A percentile compares a stretch with the other conserved stretches of the same genome.
Conservation (phyloP, 75 land plant genomes). For the Ceratopteris richardii region DNA sequence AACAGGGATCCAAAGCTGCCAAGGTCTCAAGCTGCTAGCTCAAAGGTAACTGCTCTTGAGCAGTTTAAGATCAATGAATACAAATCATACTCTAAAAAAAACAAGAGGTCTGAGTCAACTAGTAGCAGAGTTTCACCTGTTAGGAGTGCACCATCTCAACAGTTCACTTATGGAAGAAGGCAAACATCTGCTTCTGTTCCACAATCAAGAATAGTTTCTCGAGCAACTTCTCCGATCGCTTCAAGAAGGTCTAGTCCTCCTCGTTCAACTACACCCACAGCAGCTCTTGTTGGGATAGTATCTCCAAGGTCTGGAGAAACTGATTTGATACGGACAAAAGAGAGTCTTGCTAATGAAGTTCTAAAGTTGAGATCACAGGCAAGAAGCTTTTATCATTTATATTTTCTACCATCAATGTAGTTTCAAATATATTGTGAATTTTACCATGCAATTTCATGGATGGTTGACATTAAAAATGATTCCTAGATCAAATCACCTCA, state of each 20-base stretch:
- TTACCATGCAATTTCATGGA: too few species aligned
- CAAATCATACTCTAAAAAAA: conserved; percentile 37
- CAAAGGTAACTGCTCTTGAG: conserved; percentile 53
- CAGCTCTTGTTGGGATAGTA: conserved; percentile 24
- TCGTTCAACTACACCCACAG: conserved; percentile 39
- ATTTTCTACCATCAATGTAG: too few species aligned
- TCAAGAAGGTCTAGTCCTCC: conserved; percentile 59
- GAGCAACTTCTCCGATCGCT: conserved; percentile 50
- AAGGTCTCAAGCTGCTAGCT: conserved; percentile 35
- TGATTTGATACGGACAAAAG: conserved; percentile 31
- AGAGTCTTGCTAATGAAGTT: conserved; percentile 35
- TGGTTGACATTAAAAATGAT: too few species aligned
- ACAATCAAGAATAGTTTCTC: conserved; percentile 46
- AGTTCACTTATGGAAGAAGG: conserved; percentile 28
- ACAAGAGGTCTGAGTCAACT: conserved; percentile 56
- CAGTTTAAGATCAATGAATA: conserved; percentile 50
- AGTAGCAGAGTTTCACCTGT: conserved; percentile 54
- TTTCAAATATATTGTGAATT: too few species aligned
- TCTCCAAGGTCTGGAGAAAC: conserved; percentile 13
- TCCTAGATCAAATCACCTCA: too few species aligned
- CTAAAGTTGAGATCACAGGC: conserved; percentile 43
- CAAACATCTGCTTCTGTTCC: conserved; percentile 56
- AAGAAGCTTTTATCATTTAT: background rate
- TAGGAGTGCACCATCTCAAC: conserved; percentile 42
- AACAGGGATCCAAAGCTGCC: conserved; percentile 40